Percentiles rank a stretch among this genome's conserved stretches.
Conservation (phyloP, 1,284 basidiomycete genomes). For the Thelephora terrestris region DNA sequence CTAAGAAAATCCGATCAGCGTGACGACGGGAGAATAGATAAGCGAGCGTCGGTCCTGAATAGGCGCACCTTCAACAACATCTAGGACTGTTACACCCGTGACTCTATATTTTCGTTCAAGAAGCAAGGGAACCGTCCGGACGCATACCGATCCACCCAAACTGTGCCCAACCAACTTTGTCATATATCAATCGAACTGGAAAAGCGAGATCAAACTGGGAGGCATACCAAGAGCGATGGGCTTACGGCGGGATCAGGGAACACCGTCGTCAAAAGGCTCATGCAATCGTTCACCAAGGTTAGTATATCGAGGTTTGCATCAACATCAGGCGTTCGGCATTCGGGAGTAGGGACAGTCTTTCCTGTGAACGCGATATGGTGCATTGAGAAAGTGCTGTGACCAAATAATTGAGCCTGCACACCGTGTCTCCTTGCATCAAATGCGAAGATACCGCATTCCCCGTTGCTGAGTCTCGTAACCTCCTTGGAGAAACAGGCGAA, state of each 20-base stretch:
- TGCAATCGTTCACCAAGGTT: slow-evolving; percentile 63
- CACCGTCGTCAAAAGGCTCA: slow-evolving; percentile 53
- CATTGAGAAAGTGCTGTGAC: background rate
- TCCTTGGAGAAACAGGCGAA: slow-evolving; percentile 86
- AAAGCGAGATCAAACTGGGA: background rate
- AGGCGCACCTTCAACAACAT: slow-evolving; percentile 85
- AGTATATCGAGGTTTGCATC: slow-evolving; percentile 62
- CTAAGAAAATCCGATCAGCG: slow-evolving; percentile 28
- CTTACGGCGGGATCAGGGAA: slow-evolving; percentile 55
- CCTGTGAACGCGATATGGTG: slow-evolving; percentile 9
- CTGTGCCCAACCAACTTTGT: slow-evolving; percentile 77
- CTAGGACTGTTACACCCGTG: slow-evolving; percentile 81
- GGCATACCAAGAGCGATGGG: slow-evolving; percentile 65
- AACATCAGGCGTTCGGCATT: background rate
- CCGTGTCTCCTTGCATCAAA: slow-evolving; percentile 89
- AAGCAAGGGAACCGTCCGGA: slow-evolving; percentile 57
- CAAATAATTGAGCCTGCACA: slow-evolving; percentile 26
- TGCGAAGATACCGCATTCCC: slow-evolving; percentile 77
- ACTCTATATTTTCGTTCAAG: slow-evolving; percentile 62
- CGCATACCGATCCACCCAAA: slow-evolving; percentile 87
- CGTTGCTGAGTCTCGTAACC: slow-evolving; percentile 47
- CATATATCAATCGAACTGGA: background rate
- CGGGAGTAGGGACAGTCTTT: slow-evolving; percentile 15
- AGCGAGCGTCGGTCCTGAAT: background rate
- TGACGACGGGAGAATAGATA: background rate